Evolutionary conservation across 306 rosid genomes (phyloP).

Genomic region (Gleditsia sinensis): DNA sequence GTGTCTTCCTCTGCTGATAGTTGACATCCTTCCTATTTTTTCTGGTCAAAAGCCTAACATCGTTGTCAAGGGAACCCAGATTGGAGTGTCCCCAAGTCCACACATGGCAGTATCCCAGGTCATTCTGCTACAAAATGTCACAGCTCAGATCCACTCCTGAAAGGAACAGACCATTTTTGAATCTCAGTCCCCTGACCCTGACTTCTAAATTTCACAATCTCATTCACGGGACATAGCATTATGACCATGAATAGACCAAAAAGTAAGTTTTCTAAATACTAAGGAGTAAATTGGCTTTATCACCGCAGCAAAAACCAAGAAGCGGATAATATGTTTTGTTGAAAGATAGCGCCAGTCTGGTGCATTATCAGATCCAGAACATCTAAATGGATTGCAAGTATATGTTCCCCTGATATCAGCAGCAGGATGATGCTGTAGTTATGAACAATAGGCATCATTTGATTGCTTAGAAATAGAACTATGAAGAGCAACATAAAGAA

Average conservation of each 20-base stretch:
- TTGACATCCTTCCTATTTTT: too few relatives aligned
- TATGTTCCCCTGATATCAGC: not conserved
- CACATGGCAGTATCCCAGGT: not conserved
- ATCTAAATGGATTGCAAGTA: constrained; percentile 1
- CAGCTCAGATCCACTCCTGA: not conserved
- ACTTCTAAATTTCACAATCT: not conserved
- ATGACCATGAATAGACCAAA: not conserved
- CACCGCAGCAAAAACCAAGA: not conserved
- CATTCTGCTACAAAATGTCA: not conserved
- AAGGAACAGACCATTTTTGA: not conserved
- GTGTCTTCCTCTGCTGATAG: not conserved
- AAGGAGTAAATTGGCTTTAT: not conserved
- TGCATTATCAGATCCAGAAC: not conserved
- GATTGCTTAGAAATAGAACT: constrained; percentile 10
- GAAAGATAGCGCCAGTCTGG: not conserved
- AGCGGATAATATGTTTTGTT: not conserved
- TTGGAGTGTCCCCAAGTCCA: not conserved
- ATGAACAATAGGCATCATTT: constrained; percentile 16
- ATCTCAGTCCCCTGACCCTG: too few relatives aligned
- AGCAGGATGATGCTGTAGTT: not conserved
- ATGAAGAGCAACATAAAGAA: constrained; percentile 6
- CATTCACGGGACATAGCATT: not conserved
- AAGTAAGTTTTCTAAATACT: not conserved
- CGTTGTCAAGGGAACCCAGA: not conserved
- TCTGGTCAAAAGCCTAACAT: too few relatives aligned